phyloP scores from a whole-genome alignment of 306 rosid genomes.

The Begonia peltatifolia region DNA sequence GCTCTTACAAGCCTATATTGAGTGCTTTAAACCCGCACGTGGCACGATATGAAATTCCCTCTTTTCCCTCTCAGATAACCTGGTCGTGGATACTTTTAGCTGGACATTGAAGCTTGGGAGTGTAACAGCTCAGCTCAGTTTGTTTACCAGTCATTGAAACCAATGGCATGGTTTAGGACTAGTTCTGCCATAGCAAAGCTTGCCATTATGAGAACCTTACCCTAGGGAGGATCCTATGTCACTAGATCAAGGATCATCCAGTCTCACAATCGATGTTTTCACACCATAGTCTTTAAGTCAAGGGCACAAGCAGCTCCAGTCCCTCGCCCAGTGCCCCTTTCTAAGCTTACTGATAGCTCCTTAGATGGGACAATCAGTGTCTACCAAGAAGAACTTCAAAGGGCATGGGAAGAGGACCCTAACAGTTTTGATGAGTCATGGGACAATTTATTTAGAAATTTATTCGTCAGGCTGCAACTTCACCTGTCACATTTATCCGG shows the following conservation, averaged over 20 bases:
- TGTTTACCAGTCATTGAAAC: slow-evolving; percentile 12
- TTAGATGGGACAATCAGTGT: slow-evolving; percentile 93
- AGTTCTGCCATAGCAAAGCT: slow-evolving; percentile 54
- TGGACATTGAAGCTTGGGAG: no score
- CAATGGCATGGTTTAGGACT: slow-evolving; percentile 84
- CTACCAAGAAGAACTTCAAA: slow-evolving; percentile 86
- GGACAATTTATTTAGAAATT: slow-evolving; percentile 93
- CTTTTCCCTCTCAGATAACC: no score
- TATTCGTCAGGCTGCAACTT: slow-evolving; percentile 72
- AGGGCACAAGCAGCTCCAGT: slow-evolving; percentile 61
- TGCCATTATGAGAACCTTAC: slow-evolving; percentile 44
- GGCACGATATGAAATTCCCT: no score
- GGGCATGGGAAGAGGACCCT: slow-evolving; percentile 98
- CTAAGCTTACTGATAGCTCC: slow-evolving; percentile 79
- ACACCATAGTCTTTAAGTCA: slow-evolving; percentile 36
- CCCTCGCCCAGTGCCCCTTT: slow-evolving; percentile 85
- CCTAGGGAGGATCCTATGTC: slow-evolving; percentile 40
- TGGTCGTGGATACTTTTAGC: no score
- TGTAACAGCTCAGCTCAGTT: not conserved
- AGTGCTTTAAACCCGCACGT: no score
- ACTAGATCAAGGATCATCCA: slow-evolving; percentile 45
- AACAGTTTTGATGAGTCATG: slow-evolving; percentile 89
- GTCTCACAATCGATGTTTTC: slow-evolving; percentile 39
- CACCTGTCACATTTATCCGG: no score
- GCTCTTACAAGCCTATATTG: no score